A percentile compares a stretch with the other conserved stretches of the same genome.
Conservation (phyloP, 2,329 filamentous ascomycete genomes). For the Plectosphaerella plurivora region DNA sequence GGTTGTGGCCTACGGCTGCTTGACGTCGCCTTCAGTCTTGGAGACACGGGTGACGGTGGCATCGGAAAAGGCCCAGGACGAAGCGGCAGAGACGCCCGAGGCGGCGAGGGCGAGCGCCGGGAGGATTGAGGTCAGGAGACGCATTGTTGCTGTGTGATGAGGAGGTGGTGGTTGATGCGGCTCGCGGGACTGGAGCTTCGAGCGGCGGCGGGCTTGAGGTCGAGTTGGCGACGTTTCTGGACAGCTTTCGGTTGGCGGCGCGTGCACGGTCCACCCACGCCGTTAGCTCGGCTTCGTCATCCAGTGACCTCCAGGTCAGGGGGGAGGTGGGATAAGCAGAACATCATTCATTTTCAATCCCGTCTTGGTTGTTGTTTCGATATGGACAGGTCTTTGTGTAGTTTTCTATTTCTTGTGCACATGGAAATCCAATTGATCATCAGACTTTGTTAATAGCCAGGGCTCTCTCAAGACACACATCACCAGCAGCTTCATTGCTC, state of each 20-base stretch:
- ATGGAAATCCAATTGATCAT: too few species aligned
- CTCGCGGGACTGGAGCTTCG: conserved; percentile 11
- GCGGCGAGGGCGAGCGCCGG: conserved; percentile 41
- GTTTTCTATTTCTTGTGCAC: too few species aligned
- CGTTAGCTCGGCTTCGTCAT: background rate
- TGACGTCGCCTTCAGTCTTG: conserved; percentile 60
- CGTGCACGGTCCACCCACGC: conserved; percentile 2
- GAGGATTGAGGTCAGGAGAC: conserved; percentile 32
- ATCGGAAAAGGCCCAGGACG: conserved; percentile 71
- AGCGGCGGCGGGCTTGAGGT: background rate
- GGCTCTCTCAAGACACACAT: too few species aligned
- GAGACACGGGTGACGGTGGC: conserved; percentile 59
- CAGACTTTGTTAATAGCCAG: too few species aligned
- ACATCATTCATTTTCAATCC: too few species aligned
- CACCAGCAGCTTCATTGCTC: too few species aligned
- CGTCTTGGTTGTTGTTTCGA: too few species aligned
- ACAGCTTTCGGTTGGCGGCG: conserved; percentile 12
- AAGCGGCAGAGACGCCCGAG: conserved; percentile 46
- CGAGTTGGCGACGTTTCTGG: conserved; percentile 7
- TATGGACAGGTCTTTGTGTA: too few species aligned
- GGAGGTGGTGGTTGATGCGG: conserved; percentile 9
- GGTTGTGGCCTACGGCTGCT: conserved; percentile 57
- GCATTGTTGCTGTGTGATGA: conserved; percentile 26
- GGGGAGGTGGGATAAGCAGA: background rate
- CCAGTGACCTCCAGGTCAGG: background rate